These are phyloP conservation scores for Elongisporangium senticosum DNA, from an alignment of 352 stramenopile genomes.

Conservation along the genomic window DNA sequence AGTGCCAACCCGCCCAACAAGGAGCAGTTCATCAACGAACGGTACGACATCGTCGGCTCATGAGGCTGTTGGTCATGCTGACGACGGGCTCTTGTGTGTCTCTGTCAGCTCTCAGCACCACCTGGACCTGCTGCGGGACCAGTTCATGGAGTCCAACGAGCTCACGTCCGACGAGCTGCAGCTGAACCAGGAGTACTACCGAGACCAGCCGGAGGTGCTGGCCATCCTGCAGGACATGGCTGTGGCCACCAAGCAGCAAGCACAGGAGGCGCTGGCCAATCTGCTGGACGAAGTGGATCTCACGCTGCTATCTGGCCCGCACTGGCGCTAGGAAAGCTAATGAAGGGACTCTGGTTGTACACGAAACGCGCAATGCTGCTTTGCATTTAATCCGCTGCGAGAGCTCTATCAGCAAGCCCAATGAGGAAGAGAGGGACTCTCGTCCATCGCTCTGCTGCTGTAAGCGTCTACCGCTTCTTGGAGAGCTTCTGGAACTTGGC, in stretches of 20 bases:
- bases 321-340: neutral
- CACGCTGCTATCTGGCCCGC: neutral
- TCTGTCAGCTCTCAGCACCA: neutral
- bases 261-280: neutral
- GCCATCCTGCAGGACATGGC: neutral
- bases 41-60: neutral
- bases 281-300: neutral
- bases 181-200: neutral
- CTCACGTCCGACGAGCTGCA: neutral
- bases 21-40: neutral
- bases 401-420: neutral
- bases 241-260: neutral
- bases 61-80: no score
- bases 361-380: neutral
- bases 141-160: neutral
- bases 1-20: neutral
- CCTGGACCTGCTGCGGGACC: neutral
- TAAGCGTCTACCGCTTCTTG: slow-evolving; percentile 45
- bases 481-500: slow-evolving; percentile 76
- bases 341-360: neutral
- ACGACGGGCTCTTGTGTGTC: no score
- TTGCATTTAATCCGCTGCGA: neutral
- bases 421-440: neutral
- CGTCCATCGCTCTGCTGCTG: neutral
- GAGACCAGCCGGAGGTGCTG: neutral